Percentiles rank a stretch among this genome's conserved stretches.
These are phyloP conservation scores for Coemansia sp. DNA, from an alignment of 192 early-diverging fungal genomes.

Conservation along the genomic window DNA sequence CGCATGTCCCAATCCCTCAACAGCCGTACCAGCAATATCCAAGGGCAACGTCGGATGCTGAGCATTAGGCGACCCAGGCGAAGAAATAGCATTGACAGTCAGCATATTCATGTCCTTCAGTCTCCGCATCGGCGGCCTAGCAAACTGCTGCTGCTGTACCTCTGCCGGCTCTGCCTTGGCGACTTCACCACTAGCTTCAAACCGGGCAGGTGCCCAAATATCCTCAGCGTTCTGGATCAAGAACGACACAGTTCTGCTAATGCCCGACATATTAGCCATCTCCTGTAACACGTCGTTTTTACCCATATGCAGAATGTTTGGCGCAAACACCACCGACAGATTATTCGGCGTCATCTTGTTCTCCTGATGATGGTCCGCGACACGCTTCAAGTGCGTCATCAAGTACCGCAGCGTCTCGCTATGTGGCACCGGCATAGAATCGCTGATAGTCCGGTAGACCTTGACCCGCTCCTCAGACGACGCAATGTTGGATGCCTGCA, in stretches of 20 bases:
- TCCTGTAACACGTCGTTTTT: slow-evolving; percentile 59
- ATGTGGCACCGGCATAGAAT: slow-evolving; percentile 64
- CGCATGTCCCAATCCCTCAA: not conserved
- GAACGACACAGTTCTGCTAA: slow-evolving; percentile 72
- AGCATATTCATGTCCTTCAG: slow-evolving; percentile 18
- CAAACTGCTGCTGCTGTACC: not conserved
- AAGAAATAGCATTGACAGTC: slow-evolving; percentile 8
- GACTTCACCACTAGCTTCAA: not conserved
- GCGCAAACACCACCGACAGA: slow-evolving; percentile 92
- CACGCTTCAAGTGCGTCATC: slow-evolving; percentile 66
- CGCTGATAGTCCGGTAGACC: slow-evolving; percentile 47
- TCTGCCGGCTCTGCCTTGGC: not conserved
- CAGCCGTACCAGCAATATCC: not conserved
- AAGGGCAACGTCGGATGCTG: not conserved
- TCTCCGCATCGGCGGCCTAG: slow-evolving; percentile 21
- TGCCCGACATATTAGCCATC: slow-evolving; percentile 73
- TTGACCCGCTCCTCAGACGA: slow-evolving; percentile 38
- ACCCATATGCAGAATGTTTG: slow-evolving; percentile 73
- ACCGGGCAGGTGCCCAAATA: slow-evolving; percentile 41
- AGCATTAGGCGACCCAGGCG: not conserved
- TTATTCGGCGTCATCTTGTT: slow-evolving; percentile 96
- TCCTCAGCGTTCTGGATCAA: slow-evolving; percentile 62
- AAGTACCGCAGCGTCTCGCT: slow-evolving; percentile 64
- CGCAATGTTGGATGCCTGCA: slow-evolving; percentile 56
- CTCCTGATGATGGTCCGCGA: slow-evolving; percentile 59